Evolutionary conservation across 176 grass and related monocot genomes (phyloP).

Genomic region (Bromus sterilis): DNA sequence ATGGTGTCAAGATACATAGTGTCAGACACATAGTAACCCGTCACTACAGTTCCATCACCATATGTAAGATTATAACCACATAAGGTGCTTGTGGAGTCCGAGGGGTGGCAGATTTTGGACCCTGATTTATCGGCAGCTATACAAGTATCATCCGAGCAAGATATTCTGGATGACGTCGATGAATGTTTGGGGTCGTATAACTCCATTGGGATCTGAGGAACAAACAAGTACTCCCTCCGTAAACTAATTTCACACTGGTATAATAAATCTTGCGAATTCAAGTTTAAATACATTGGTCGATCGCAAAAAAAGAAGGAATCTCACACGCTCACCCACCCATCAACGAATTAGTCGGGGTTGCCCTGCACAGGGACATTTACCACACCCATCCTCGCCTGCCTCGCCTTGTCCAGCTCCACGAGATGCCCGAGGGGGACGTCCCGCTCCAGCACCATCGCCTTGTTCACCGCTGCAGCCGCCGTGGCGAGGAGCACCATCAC

Average conservation of each 20-base stretch:
- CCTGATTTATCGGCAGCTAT: not conserved
- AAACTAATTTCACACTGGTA: not conserved
- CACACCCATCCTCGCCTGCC: not conserved
- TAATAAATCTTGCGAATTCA: not conserved
- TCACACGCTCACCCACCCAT: not conserved
- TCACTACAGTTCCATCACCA: conserved; percentile 65
- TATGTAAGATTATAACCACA: conserved; percentile 78
- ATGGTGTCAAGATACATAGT: conserved; percentile 54
- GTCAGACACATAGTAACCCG: conserved; percentile 72
- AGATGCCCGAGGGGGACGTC: not conserved
- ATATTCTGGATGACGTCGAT: not conserved
- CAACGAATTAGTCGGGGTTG: not conserved
- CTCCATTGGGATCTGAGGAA: not conserved
- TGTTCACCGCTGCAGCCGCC: not conserved
- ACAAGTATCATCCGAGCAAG: not conserved
- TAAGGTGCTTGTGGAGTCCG: conserved; percentile 12
- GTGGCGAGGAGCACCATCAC: not conserved
- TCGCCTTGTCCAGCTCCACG: not conserved
- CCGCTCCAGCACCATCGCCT: not conserved
- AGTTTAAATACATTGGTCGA: not conserved
- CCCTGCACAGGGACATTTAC: not conserved
- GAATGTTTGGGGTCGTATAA: not conserved
- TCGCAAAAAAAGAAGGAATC: no score
- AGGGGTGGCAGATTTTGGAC: not conserved
- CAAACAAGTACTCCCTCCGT: no score